These are phyloP conservation scores for Podaxis rugospora DNA, from an alignment of 768 basidiomycete species.

Conservation along the genomic window DNA sequence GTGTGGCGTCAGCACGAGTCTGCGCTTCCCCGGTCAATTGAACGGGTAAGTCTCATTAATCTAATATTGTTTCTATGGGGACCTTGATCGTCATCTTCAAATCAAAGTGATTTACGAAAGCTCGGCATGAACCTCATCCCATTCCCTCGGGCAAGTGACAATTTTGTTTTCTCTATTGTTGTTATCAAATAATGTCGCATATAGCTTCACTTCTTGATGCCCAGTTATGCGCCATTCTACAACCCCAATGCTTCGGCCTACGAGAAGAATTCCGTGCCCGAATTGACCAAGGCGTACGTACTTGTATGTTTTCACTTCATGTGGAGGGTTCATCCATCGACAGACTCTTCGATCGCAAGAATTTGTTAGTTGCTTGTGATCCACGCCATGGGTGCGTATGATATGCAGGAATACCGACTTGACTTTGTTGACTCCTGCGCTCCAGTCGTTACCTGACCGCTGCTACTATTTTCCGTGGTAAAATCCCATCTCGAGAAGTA, in stretches of 20 bases:
- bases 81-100: slow-evolving; percentile 9
- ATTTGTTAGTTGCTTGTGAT: slow-evolving; percentile 79
- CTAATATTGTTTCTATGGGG: neutral
- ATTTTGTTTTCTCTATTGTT: neutral
- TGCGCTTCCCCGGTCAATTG: slow-evolving; percentile 91
- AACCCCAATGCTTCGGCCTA: slow-evolving; percentile 60
- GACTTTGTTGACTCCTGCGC: neutral
- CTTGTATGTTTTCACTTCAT: neutral
- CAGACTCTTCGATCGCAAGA: slow-evolving; percentile 77
- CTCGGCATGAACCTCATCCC: slow-evolving; percentile 93
- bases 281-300: slow-evolving; percentile 70
- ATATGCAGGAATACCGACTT: neutral
- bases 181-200: neutral
- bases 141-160: slow-evolving; percentile 77
- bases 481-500: slow-evolving; percentile 78
- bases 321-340: neutral
- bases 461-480: slow-evolving; percentile 83
- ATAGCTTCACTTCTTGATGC: slow-evolving; percentile 94
- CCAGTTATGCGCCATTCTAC: slow-evolving; percentile 89
- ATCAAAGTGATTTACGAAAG: slow-evolving; percentile 73
- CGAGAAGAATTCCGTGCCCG: slow-evolving; percentile 55
- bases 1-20: slow-evolving; percentile 89
- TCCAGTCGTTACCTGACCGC: slow-evolving; percentile 80
- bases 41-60: slow-evolving; percentile 58
- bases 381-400: slow-evolving; percentile 64